Evolutionary conservation across 2,329 filamentous ascomycete species (phyloP), one percentile per base, ranked within the genome.

Genomic region (Botrytis galanthina): DNA sequence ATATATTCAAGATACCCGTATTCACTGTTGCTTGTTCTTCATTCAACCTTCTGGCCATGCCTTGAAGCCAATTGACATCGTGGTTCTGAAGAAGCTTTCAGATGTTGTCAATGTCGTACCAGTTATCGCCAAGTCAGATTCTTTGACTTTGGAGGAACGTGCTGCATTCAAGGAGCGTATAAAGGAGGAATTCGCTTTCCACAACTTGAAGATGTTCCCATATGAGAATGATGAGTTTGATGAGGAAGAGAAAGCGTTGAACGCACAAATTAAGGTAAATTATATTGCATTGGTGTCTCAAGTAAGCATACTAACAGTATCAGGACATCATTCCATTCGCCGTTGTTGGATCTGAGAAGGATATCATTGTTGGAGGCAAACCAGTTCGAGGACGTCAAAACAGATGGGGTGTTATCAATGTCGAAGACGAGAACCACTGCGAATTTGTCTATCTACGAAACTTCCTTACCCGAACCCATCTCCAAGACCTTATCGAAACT

Each of bases 141-240:
- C 94, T 71, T 87, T 99, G 81, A 99, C 96, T 22, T 88, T 98
- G 48, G 95, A 99, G 85, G 96, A 99, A 89, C 92, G 96, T 80
- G 90, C 91, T 82, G 93, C 92, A 68, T 99, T 99, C 91, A 99
- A 99, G 90, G 94, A 98, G 87, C 90, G 92, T 83, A 99, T 99
- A 88, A 98, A 97, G 92, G 96, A 98, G 88, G 96, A 99, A 84
- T 99, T 99, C 83, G 87, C 93, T 74, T 99, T 99, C 92, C 96
- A 99, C 90, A 98, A 98, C 88, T 90, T 99, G 82, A 95, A 97
- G 89, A 99, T 99, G 96, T 99, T 97, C 88, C 96, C 96, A 75
- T 99, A 99, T 84, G 96, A 99, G 84, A 98, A 98, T 83, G 96
- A 99, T 81, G 96, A 99, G 88, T 92, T 98, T 80, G 96, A 99